phyloP scores from a whole-genome alignment of 2,329 filamentous ascomycete genomes.

The Fusarium nodosum region DNA sequence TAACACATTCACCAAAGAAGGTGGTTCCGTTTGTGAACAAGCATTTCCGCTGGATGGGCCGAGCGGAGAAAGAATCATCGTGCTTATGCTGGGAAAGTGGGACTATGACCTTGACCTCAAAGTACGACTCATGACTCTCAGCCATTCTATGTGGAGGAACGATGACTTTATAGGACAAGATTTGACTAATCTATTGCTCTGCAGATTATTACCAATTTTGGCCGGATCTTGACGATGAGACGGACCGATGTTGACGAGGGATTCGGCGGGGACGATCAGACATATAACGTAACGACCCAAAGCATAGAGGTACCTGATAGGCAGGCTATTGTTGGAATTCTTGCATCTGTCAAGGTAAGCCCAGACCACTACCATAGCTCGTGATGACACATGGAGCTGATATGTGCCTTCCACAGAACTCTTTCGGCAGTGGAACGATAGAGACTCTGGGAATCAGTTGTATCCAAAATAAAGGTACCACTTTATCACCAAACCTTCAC shows the following conservation, averaged over 20 bases:
- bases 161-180: background rate
- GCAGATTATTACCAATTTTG: background rate
- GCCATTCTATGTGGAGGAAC: no score
- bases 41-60: background rate
- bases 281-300: background rate
- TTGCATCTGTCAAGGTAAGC: background rate
- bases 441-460: background rate
- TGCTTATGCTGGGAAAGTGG: background rate
- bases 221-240: background rate
- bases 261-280: accelerated
- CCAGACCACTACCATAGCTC: background rate
- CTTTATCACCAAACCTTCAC: background rate
- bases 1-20: accelerated
- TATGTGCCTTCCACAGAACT: background rate
- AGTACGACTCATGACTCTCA: background rate
- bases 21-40: background rate
- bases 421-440: background rate
- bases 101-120: background rate
- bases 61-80: background rate
- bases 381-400: background rate
- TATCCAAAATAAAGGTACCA: background rate
- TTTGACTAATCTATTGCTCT: background rate
- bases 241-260: background rate
- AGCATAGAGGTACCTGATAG: background rate
- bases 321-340: background rate